A percentile compares a stretch with the other conserved stretches of the same genome.
These are phyloP conservation scores for Prunus campanulata DNA, from an alignment of 306 rosid genomes.

Conservation along the genomic window DNA sequence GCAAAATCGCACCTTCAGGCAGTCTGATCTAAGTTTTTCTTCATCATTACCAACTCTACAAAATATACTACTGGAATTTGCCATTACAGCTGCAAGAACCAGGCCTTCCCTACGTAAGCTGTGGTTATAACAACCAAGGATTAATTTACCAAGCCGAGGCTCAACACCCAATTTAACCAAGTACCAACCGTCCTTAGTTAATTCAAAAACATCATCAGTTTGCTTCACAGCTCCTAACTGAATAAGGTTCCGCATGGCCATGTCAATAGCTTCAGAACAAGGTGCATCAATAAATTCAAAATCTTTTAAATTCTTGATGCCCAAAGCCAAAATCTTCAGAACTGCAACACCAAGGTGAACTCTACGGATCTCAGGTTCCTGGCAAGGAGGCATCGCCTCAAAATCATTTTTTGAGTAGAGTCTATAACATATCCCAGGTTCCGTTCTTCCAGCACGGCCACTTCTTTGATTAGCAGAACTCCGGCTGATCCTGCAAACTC, in stretches of 20 bases:
- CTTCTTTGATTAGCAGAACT: slow-evolving; percentile 95
- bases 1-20: slow-evolving; percentile 85
- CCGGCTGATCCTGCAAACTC: slow-evolving; percentile 77
- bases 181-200: slow-evolving; percentile 62
- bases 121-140: slow-evolving; percentile 56
- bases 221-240: slow-evolving; percentile 64
- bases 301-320: slow-evolving; percentile 63
- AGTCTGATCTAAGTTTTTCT: slow-evolving; percentile 76
- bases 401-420: slow-evolving; percentile 75
- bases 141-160: slow-evolving; percentile 93
- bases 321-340: slow-evolving; percentile 83
- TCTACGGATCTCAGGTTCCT: slow-evolving; percentile 93
- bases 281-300: slow-evolving; percentile 95
- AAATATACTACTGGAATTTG: slow-evolving; percentile 84
- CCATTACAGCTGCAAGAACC: slow-evolving; percentile 86
- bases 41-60: slow-evolving; percentile 81
- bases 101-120: slow-evolving; percentile 74
- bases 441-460: slow-evolving; percentile 98
- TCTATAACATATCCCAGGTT: slow-evolving; percentile 87
- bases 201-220: slow-evolving; percentile 38
- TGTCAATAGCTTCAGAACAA: slow-evolving; percentile 69
- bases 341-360: slow-evolving; percentile 98
- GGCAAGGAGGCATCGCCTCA: slow-evolving; percentile 62
- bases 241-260: slow-evolving; percentile 76
- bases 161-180: slow-evolving; percentile 86